phyloP scores from a whole-genome alignment of 2,329 filamentous ascomycete species.

The Ophiostoma sp. region DNA sequence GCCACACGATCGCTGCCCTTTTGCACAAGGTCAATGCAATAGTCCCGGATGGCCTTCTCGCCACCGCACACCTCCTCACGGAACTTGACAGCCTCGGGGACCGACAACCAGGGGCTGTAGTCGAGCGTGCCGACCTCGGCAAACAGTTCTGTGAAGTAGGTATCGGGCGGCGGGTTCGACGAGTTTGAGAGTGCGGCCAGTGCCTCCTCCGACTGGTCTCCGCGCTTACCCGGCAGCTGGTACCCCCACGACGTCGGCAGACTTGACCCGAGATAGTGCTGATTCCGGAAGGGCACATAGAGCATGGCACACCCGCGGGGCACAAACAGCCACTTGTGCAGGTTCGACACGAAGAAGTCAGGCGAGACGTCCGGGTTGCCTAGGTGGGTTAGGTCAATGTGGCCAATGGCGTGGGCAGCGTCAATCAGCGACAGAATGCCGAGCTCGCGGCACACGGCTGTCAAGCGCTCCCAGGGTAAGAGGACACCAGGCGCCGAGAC shows the following conservation, averaged over 20 bases:
- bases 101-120: conserved; percentile 61
- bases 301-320: conserved; percentile 70
- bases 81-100: conserved; percentile 63
- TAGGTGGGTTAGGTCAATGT: conserved; percentile 63
- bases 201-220: neutral
- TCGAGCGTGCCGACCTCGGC: conserved; percentile 68
- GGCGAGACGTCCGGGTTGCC: conserved; percentile 50
- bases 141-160: conserved; percentile 62
- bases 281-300: conserved; percentile 67
- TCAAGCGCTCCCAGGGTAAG: conserved; percentile 67
- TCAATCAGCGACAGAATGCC: conserved; percentile 67
- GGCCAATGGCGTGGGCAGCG: conserved; percentile 69
- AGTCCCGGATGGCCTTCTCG: conserved; percentile 61
- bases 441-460: conserved; percentile 55
- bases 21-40: conserved; percentile 55
- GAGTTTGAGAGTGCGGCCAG: neutral
- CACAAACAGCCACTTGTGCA: conserved; percentile 73
- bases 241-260: conserved; percentile 72
- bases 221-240: conserved; percentile 33
- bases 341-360: conserved; percentile 73
- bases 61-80: conserved; percentile 62
- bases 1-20: conserved; percentile 59
- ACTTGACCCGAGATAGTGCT: conserved; percentile 64
- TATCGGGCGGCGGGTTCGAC: conserved; percentile 39
- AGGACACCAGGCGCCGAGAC: conserved; percentile 67